Conservation (phyloP, 805 yeast species). For the Candida tibetensis region DNA sequence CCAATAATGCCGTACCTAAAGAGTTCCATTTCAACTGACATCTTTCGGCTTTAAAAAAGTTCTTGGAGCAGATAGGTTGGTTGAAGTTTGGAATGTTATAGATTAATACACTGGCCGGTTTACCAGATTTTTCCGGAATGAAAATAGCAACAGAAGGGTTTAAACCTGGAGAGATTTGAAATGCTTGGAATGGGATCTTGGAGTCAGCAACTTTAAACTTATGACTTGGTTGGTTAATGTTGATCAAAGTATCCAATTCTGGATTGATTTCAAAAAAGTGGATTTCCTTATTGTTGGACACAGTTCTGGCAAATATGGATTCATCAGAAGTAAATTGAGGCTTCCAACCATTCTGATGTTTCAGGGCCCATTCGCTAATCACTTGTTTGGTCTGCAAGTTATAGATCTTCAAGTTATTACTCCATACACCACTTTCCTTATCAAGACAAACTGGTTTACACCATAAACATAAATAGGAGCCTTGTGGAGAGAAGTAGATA, state of each 20-base stretch:
- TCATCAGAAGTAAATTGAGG: constrained; percentile 89
- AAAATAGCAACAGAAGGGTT: constrained; percentile 90
- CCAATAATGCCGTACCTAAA: constrained; percentile 90
- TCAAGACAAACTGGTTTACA: constrained; percentile 70
- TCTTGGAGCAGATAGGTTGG: constrained; percentile 80
- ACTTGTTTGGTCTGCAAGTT: constrained; percentile 47
- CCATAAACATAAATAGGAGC: constrained; percentile 82
- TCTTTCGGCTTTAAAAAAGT: constrained; percentile 93
- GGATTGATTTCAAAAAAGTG: constrained; percentile 59
- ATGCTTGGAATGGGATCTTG: constrained; percentile 49
- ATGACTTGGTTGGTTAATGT: constrained; percentile 52
- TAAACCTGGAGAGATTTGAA: constrained; percentile 79
- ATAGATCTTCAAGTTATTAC: constrained; percentile 78
- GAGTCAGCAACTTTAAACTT: constrained; percentile 55
- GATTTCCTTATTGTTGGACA: constrained; percentile 54
- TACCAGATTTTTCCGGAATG: constrained; percentile 80
- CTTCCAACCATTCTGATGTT: constrained; percentile 86
- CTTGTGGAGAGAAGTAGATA: constrained; percentile 83
- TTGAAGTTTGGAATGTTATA: constrained; percentile 73
- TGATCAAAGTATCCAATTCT: constrained; percentile 23
- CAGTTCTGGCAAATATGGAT: constrained; percentile 58
- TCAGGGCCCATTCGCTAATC: constrained; percentile 65
- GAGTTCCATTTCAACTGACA: constrained; percentile 92
- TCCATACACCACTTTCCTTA: constrained; percentile 70
- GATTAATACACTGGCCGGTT: constrained; percentile 85